Conservation (phyloP, 225 moss, liverwort and hornwort species). For the Pleurozium schreberi region DNA sequence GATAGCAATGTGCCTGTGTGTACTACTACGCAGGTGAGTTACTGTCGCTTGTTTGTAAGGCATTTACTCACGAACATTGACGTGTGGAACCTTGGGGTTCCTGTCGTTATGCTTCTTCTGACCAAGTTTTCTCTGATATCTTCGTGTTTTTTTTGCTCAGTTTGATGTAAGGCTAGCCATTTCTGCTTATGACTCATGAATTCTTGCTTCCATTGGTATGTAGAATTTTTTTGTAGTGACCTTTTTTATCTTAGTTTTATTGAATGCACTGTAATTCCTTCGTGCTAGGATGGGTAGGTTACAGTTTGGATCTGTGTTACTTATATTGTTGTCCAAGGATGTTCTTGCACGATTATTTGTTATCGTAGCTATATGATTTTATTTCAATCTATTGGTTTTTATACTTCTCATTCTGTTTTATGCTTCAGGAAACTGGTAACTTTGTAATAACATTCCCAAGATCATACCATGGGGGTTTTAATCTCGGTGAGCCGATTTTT, state of each 20-base stretch:
- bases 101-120: background rate
- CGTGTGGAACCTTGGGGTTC: background rate
- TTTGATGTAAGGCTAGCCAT: background rate
- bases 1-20: slow-evolving; percentile 75
- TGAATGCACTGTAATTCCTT: background rate
- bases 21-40: slow-evolving; percentile 70
- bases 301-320: background rate
- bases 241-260: background rate
- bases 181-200: background rate
- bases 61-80: background rate
- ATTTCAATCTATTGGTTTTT: background rate
- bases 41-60: background rate
- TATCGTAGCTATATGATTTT: background rate
- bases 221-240: background rate
- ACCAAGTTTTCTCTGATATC: background rate
- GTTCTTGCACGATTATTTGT: background rate
- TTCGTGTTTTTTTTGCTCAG: background rate
- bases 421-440: slow-evolving; percentile 72
- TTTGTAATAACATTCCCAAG: slow-evolving; percentile 96
- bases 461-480: slow-evolving; percentile 97
- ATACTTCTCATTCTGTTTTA: background rate
- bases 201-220: background rate
- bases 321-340: background rate
- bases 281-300: background rate
- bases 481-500: slow-evolving; percentile 58